A percentile compares a stretch with the other conserved stretches of the same genome.
phyloP scores from a whole-genome alignment of 129 eudicot species.

The Centella asiatica region DNA sequence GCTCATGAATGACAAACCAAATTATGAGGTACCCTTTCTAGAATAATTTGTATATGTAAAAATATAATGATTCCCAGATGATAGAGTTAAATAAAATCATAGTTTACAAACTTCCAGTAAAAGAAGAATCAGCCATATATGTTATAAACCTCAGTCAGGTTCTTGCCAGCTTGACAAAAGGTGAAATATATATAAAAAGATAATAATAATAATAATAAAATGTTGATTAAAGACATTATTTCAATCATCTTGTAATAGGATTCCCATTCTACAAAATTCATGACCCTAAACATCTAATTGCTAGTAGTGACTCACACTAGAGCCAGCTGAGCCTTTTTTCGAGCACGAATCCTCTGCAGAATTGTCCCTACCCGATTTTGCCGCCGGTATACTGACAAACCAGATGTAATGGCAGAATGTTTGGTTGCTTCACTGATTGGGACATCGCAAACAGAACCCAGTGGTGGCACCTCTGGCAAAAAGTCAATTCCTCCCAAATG shows the following conservation, averaged over 20 bases:
- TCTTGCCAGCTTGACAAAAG: constrained; percentile 1
- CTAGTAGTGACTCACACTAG: constrained; percentile 91
- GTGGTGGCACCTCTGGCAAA: constrained; percentile 88
- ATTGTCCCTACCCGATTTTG: constrained; percentile 86
- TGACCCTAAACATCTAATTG: constrained; percentile 40
- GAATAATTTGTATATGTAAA: neutral
- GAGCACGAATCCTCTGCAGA: constrained; percentile 73
- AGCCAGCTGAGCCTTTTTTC: constrained; percentile 90
- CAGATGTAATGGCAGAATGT: constrained; percentile 45
- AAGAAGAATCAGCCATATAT: constrained; percentile 5
- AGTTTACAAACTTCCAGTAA: neutral
- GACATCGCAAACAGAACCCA: constrained; percentile 34
- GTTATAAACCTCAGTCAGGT: constrained; percentile 4
- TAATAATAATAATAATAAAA: constrained; percentile 4
- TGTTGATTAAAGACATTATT: constrained; percentile 20
- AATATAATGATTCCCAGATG: neutral
- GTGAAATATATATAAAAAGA: too few relatives aligned
- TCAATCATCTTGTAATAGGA: constrained; percentile 10
- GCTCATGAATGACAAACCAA: constrained; percentile 10
- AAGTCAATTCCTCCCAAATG: constrained; percentile 95
- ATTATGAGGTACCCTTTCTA: neutral
- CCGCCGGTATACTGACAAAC: constrained; percentile 71
- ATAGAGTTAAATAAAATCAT: neutral
- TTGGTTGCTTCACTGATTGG: constrained; percentile 38
- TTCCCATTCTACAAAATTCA: constrained; percentile 17